Evolutionary conservation across 176 grass and related monocot genomes (phyloP), one percentile per base, ranked within the genome.

Genomic region (Juncus inflexus): DNA sequence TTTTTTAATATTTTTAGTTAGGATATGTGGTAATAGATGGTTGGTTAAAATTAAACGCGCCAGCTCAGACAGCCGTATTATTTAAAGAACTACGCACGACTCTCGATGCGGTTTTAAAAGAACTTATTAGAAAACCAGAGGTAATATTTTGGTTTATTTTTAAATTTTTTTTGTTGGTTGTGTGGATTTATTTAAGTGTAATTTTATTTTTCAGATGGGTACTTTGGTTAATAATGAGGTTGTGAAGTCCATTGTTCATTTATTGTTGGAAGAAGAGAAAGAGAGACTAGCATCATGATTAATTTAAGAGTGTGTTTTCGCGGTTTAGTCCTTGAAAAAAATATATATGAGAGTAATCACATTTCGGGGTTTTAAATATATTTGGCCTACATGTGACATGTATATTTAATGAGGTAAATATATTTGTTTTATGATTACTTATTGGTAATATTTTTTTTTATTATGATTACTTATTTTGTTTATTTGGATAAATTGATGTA

Each of bases 241-340:
- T 62, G 83, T 97, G 12, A 91, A 75, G 61, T 97, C 87, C 54
- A 91, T 97, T 56, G 79, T 97, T 77, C 82, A 97, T 72, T 84
- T 97, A 77, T 54, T 97, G 50, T 73, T 91, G 71, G 92, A 89
- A 80, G 92, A 97, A 91, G 84, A 91, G n/a, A 91, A 86, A 69
- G 73, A 71, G 52, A 82, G 74, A 49, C 61, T 79, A 28, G 19
- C 19, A 86, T 64, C 84, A 50, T 83, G 58, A 76, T 12, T 37
- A 62, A 58, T 12, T 28, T 28, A 74, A 78, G 78, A 70, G 87
- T 65, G 37, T 55, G 57, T 28, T 45, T 71, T 59, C 41, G 67
- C 54, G 57, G 39, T 58, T 71, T 58, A 58, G 37, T 71, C 39
- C 53, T 43, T 40, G 9, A 4, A 58, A 58, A n/a, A 57, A 3